phyloP scores from a whole-genome alignment of 805 yeast species.

The Myxozyma mucilagina region DNA sequence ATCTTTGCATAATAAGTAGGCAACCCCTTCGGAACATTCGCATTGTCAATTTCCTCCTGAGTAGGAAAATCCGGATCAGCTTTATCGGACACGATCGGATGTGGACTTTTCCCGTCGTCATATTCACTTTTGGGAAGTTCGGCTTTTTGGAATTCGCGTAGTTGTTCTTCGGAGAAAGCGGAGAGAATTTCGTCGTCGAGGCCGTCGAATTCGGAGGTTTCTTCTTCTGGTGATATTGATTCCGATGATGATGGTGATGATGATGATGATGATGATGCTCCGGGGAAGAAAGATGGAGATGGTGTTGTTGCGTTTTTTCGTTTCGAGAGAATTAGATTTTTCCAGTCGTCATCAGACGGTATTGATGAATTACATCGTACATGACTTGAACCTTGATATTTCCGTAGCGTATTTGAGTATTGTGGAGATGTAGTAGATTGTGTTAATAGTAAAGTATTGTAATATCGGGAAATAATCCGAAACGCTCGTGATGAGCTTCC shows the following conservation, averaged over 20 bases:
- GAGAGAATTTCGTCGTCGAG: constrained; percentile 7
- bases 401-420: background rate
- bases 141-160: background rate
- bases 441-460: background rate
- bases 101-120: constrained; percentile 2
- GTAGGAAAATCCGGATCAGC: constrained; percentile 27
- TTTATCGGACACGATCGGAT: background rate
- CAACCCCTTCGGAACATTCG: constrained; percentile 14
- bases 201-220: background rate
- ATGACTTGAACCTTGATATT: background rate
- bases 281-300: constrained; percentile 1
- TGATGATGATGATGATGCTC: background rate
- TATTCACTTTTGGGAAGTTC: background rate
- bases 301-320: background rate
- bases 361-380: background rate
- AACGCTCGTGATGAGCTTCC: background rate
- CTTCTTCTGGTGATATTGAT: background rate
- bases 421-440: background rate
- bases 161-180: background rate
- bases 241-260: background rate
- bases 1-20: constrained; percentile 4
- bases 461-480: background rate
- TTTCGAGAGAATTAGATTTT: background rate
- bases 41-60: constrained; percentile 20
- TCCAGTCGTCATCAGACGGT: background rate